Percentiles rank a stretch among this genome's conserved stretches.
These are phyloP conservation scores for Daldinia sp. DNA, from an alignment of 2,329 filamentous ascomycete genomes.

Conservation along the genomic window DNA sequence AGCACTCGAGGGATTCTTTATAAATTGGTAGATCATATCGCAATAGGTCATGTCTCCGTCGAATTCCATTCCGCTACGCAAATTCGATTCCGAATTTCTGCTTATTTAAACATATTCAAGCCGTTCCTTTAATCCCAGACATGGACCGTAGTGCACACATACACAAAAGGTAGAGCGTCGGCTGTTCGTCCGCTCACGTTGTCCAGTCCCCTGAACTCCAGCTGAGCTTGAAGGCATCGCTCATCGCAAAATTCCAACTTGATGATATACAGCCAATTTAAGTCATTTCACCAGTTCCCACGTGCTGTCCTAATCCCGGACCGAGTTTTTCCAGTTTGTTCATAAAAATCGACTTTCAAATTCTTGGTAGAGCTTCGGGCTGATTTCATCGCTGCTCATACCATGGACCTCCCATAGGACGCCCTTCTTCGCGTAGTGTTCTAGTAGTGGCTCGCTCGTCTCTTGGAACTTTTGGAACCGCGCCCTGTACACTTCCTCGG, in stretches of 20 bases:
- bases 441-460: slow-evolving; percentile 82
- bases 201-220: slow-evolving; percentile 24
- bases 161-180: slow-evolving; percentile 11
- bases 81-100: slow-evolving; percentile 1
- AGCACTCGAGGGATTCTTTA: background rate
- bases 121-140: slow-evolving; percentile 5
- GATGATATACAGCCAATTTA: slow-evolving; percentile 16
- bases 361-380: slow-evolving; percentile 83
- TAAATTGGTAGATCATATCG: background rate
- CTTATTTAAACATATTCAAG: slow-evolving; percentile 1
- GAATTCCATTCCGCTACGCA: background rate
- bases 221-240: slow-evolving; percentile 4
- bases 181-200: slow-evolving; percentile 1
- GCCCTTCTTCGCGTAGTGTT: slow-evolving; percentile 86
- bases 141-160: slow-evolving; percentile 12
- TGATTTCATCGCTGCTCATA: slow-evolving; percentile 93
- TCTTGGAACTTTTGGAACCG: slow-evolving; percentile 86
- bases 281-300: slow-evolving; percentile 2
- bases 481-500: slow-evolving; percentile 82
- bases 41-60: background rate
- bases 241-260: slow-evolving; percentile 13
- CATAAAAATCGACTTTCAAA: slow-evolving; percentile 76
- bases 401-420: slow-evolving; percentile 88
- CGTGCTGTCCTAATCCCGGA: background rate
- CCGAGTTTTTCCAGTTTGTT: background rate